Base-by-base conservation (phyloP, 768 basidiomycete genomes). In the Calocybe indica region DNA sequence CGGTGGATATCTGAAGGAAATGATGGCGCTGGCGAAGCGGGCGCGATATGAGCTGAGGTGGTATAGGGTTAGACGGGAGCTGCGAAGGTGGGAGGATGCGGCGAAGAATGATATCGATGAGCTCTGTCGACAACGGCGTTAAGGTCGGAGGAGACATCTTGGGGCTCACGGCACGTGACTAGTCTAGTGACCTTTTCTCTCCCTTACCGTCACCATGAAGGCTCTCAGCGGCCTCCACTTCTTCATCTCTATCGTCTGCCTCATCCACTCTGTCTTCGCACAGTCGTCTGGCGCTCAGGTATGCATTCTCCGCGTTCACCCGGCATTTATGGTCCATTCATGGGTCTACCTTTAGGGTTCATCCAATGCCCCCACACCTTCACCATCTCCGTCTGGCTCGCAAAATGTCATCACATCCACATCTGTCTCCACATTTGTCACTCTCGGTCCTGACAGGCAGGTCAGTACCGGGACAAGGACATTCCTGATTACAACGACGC, bases 21-120 rank as follows among this genome's bases (percentile, higher is more conserved):
- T 70, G 75, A 59, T 87, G 85, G 34, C 86, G 72, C 60, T 85
- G 80, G 3, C 70, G 68, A 31, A 87, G 75, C 13, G 78, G 67
- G 5, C 61, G 62, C 1, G 85, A 86, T 48, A 88, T 54, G 40
- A 88, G 71, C 59, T 83, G 75, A 0, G 71, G 66, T 1, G 86
- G 85, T 35, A 89, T 61, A 1, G 72, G 70, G n/a, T 62, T 55
- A 22, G 22, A 22, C 22, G 22, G 22, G 40, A 80, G 69, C 46
- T 69, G 69, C 5, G 74, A 73, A 0, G 74, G 70, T 4, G 79
- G 75, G 32, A 69, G 67, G 50, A 88, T 78, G 59, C 82, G 79
- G 53, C 78, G 71, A 30, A 87, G 75, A 37, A 82, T 55, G 52
- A 74, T 60, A 39, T 71, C 58, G 47, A 83, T 62, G 6, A 70